Evolutionary conservation across 495 filamentous ascomycete genomes (phyloP).

Genomic region (Rhypophila decipiens): DNA sequence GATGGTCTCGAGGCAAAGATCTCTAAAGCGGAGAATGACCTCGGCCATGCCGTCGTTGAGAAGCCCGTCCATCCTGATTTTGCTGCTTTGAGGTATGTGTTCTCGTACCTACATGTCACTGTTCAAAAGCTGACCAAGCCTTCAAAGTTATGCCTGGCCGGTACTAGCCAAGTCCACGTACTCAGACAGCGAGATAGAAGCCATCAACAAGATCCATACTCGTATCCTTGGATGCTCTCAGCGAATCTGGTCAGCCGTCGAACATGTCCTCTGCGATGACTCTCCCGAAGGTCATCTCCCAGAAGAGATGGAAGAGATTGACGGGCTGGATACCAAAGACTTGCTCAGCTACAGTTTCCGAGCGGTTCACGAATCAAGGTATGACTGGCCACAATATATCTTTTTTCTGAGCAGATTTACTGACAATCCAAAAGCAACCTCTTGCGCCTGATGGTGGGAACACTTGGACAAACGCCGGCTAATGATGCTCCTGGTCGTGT

Average conservation of each 20-base stretch:
- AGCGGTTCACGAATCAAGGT: conserved; percentile 87
- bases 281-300: conserved; percentile 85
- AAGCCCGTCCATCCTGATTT: conserved; percentile 66
- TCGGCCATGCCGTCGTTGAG: conserved; percentile 55
- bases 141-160: conserved; percentile 37
- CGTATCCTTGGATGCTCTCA: conserved; percentile 52
- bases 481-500: no score
- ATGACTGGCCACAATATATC: conserved; percentile 8
- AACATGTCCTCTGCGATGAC: conserved; percentile 75
- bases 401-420: conserved; percentile 9
- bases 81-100: conserved; percentile 53
- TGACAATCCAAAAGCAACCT: conserved; percentile 39
- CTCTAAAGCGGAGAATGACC: conserved; percentile 45
- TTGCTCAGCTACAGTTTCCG: conserved; percentile 89
- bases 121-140: neutral
- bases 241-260: conserved; percentile 67
- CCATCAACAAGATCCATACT: conserved; percentile 39
- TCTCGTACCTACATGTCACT: no score
- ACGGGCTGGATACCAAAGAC: conserved; percentile 73
- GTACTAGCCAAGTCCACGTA: conserved; percentile 28
- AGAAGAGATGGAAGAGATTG: conserved; percentile 60
- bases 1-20: conserved; percentile 52
- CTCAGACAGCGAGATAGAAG: conserved; percentile 28
- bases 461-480: conserved; percentile 25
- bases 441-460: conserved; percentile 49